Evolutionary conservation across 2,329 filamentous ascomycete genomes (phyloP).

Genomic region (Periglandula ipomoeae): DNA sequence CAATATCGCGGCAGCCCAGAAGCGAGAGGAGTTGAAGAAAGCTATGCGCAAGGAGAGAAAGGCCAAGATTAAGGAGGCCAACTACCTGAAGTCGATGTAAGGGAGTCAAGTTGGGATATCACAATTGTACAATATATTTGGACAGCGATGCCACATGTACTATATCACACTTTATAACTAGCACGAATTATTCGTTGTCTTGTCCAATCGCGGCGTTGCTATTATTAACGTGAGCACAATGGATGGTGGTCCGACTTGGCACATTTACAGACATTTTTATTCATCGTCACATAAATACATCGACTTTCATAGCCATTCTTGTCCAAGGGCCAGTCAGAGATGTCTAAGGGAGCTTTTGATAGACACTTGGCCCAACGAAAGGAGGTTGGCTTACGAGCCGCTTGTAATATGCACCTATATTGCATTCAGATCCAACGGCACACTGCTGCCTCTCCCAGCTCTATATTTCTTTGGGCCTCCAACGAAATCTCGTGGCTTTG

Average conservation of each 20-base stretch:
- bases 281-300: neutral
- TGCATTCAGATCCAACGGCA: conserved; percentile 72
- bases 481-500: conserved; percentile 73
- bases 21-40: conserved; percentile 55
- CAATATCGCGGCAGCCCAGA: conserved; percentile 36
- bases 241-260: neutral
- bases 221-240: neutral
- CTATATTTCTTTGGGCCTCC: conserved; percentile 73
- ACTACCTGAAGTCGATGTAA: conserved; percentile 76
- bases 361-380: neutral
- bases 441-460: conserved; percentile 86
- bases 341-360: neutral
- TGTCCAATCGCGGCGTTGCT: neutral
- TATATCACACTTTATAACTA: conserved; percentile 11
- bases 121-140: conserved; percentile 11
- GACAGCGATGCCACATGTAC: conserved; percentile 16
- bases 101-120: neutral
- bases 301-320: neutral
- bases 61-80: conserved; percentile 71
- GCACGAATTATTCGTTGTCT: neutral
- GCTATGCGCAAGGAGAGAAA: conserved; percentile 68
- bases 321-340: neutral
- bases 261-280: neutral
- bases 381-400: neutral
- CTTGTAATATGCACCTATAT: conserved; percentile 5